Conservation (phyloP, 495 filamentous ascomycete genomes). For the Aspergillus homomorphus region DNA sequence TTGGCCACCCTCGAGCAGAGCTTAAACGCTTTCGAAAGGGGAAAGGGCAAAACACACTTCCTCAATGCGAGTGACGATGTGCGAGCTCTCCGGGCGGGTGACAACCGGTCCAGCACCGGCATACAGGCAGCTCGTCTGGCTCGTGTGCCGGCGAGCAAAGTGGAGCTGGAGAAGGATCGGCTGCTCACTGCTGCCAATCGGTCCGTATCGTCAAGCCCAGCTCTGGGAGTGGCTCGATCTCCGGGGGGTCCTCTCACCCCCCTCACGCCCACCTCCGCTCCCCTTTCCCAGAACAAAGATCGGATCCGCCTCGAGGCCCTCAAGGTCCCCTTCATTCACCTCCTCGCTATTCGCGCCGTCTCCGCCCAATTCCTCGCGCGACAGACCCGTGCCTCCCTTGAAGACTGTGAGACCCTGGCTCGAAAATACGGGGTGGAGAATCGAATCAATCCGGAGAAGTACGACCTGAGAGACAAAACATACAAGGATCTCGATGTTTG, state of each 20-base stretch:
- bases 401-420: constrained; percentile 55
- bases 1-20: constrained; percentile 56
- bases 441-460: constrained; percentile 60
- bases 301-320: constrained; percentile 51
- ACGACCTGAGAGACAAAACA: constrained; percentile 62
- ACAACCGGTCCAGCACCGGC: constrained; percentile 25
- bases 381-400: constrained; percentile 52
- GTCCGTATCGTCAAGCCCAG: constrained; percentile 64
- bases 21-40: constrained; percentile 45
- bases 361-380: constrained; percentile 55
- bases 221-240: constrained; percentile 49
- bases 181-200: constrained; percentile 46
- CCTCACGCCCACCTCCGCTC: constrained; percentile 46
- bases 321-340: constrained; percentile 64
- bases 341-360: constrained; percentile 62
- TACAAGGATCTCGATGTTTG: constrained; percentile 85
- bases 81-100: constrained; percentile 33
- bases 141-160: constrained; percentile 34
- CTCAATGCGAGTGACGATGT: constrained; percentile 39
- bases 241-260: constrained; percentile 31
- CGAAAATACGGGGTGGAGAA: constrained; percentile 57
- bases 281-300: constrained; percentile 51
- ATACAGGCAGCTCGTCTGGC: constrained; percentile 22
- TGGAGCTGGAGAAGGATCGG: constrained; percentile 46
- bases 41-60: constrained; percentile 50